phyloP scores from a whole-genome alignment of 2,329 filamentous ascomycete species.

The Dactylellina cionopaga region DNA sequence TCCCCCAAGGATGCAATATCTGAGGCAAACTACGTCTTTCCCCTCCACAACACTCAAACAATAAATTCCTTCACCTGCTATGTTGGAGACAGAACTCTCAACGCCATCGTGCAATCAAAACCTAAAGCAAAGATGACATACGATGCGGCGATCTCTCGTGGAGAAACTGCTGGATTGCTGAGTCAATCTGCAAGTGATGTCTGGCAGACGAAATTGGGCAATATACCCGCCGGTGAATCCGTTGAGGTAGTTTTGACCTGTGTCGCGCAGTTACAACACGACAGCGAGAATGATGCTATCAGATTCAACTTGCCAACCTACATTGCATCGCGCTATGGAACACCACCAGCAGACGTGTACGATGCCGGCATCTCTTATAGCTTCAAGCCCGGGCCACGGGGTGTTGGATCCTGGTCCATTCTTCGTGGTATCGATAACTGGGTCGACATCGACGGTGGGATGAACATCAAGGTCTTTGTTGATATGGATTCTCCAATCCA shows the following conservation, averaged over 20 bases:
- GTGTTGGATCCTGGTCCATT: constrained; percentile 15
- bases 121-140: constrained; percentile 71
- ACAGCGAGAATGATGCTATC: constrained; percentile 73
- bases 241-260: constrained; percentile 71
- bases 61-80: constrained; percentile 75
- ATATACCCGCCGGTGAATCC: constrained; percentile 69
- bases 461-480: constrained; percentile 70
- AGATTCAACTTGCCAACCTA: constrained; percentile 75
- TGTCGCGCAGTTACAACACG: constrained; percentile 76
- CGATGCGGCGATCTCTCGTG: constrained; percentile 68
- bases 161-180: constrained; percentile 73
- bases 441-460: constrained; percentile 60
- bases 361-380: constrained; percentile 31
- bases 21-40: constrained; percentile 74
- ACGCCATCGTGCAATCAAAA: constrained; percentile 74
- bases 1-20: constrained; percentile 62
- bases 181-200: constrained; percentile 73
- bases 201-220: constrained; percentile 75
- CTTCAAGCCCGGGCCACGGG: constrained; percentile 24
- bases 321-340: constrained; percentile 75
- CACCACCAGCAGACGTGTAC: constrained; percentile 61
- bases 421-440: constrained; percentile 26
- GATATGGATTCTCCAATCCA: constrained; percentile 67
- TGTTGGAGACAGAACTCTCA: constrained; percentile 69
- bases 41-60: constrained; percentile 76